Percentiles rank a stretch among this genome's conserved stretches.
phyloP scores from a whole-genome alignment of 1,139 yeast genomes.

The Komagataea norvegica region DNA sequence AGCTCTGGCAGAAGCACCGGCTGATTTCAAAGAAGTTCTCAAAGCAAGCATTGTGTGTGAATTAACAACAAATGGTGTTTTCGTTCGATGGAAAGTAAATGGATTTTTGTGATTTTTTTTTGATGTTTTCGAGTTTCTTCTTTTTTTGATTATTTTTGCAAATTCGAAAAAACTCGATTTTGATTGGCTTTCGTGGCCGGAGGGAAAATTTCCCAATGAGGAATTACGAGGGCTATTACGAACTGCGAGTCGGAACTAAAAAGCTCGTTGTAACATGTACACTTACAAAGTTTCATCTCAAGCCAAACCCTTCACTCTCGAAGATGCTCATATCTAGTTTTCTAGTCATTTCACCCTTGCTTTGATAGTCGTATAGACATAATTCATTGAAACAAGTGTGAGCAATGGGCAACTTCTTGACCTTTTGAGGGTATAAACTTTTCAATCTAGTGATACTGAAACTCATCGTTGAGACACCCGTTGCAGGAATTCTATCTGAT shows the following conservation, averaged over 20 bases:
- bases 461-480: conserved; percentile 72
- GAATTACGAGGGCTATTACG: neutral
- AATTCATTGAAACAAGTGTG: conserved; percentile 94
- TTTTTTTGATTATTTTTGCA: conserved; percentile 8
- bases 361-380: conserved; percentile 62
- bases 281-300: conserved; percentile 37
- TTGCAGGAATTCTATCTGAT: conserved; percentile 87
- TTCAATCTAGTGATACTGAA: conserved; percentile 67
- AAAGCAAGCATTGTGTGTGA: conserved; percentile 35
- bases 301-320: conserved; percentile 84
- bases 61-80: conserved; percentile 3
- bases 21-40: conserved; percentile 47
- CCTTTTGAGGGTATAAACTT: conserved; percentile 37
- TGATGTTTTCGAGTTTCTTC: conserved; percentile 7
- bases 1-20: conserved; percentile 40
- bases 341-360: conserved; percentile 44
- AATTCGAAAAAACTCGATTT: conserved; percentile 23
- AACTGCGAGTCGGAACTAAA: neutral
- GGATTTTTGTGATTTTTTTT: conserved; percentile 3
- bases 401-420: conserved; percentile 66
- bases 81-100: conserved; percentile 1
- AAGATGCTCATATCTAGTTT: conserved; percentile 64
- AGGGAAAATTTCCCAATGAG: neutral
- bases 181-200: conserved; percentile 23
- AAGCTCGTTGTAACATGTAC: neutral